Conservation (phyloP, 1,139 yeast genomes). For the Zygosaccharomyces sapae region DNA sequence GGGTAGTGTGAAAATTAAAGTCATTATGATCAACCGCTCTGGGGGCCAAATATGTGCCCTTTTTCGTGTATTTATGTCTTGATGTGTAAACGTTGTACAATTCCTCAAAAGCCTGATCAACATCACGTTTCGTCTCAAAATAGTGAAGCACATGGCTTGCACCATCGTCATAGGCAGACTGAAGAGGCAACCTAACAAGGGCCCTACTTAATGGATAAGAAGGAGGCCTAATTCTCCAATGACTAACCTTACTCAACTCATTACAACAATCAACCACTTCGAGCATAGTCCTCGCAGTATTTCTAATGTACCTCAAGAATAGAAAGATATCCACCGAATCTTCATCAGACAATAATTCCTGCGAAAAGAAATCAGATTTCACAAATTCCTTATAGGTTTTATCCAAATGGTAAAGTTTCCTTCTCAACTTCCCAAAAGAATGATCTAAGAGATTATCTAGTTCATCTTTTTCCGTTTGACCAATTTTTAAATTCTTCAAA, state of each 20-base stretch:
- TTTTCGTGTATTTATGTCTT: slow-evolving; percentile 25
- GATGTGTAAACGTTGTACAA: slow-evolving; percentile 43
- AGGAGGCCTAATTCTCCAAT: slow-evolving; percentile 38
- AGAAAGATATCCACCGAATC: slow-evolving; percentile 37
- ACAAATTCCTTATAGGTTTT: slow-evolving; percentile 36
- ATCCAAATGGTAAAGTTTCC: slow-evolving; percentile 35
- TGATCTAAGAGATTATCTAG: slow-evolving; percentile 14
- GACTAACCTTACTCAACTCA: slow-evolving; percentile 23
- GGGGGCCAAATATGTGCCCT: slow-evolving; percentile 18
- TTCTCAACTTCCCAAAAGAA: slow-evolving; percentile 22
- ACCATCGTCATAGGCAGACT: slow-evolving; percentile 46
- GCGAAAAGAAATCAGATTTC: slow-evolving; percentile 35
- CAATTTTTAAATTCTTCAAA: slow-evolving; percentile 11
- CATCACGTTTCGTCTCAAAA: slow-evolving; percentile 43
- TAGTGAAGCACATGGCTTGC: slow-evolving; percentile 43
- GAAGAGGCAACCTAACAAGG: slow-evolving; percentile 40
- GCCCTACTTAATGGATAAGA: slow-evolving; percentile 43
- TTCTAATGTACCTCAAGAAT: slow-evolving; percentile 39
- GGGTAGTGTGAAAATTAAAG: slow-evolving; percentile 39
- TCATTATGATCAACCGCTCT: slow-evolving; percentile 41
- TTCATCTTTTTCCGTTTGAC: slow-evolving; percentile 8
- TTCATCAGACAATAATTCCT: slow-evolving; percentile 36
- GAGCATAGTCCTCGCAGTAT: slow-evolving; percentile 36
- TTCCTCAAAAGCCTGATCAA: slow-evolving; percentile 47
- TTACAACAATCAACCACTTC: slow-evolving; percentile 19